Evolutionary conservation across 768 basidiomycete species (phyloP).

Genomic region (Tricholoma matsutake): DNA sequence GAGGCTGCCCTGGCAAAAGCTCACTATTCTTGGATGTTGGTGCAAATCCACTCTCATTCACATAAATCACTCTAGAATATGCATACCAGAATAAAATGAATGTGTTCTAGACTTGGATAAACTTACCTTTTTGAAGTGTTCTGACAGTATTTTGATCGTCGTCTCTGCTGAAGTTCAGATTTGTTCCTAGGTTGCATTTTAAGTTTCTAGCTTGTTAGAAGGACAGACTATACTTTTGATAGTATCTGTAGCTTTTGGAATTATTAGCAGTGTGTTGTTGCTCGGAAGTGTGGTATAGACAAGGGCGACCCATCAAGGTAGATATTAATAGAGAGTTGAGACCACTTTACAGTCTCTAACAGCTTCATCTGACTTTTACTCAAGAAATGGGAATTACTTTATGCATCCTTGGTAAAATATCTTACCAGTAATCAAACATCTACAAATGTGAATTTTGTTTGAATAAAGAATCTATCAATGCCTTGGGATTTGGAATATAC

Average conservation of each 20-base stretch:
- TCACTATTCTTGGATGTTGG: not conserved
- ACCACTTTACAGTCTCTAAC: not conserved
- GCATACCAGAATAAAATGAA: not conserved
- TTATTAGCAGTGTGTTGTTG: slow-evolving; percentile 15
- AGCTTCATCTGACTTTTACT: slow-evolving; percentile 16
- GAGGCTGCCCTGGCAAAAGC: not conserved
- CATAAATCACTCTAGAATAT: not conserved
- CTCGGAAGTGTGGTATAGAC: slow-evolving; percentile 14
- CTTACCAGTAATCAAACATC: not conserved
- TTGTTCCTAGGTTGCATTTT: not conserved
- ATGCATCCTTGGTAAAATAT: not conserved
- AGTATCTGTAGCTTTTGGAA: slow-evolving; percentile 15
- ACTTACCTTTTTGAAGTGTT: not conserved
- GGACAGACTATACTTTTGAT: slow-evolving; percentile 12
- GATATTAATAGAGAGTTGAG: not conserved
- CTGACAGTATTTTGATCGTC: not conserved
- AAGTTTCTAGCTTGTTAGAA: not conserved
- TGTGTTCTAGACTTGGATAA: not conserved
- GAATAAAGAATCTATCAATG: not conserved
- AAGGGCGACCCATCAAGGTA: slow-evolving; percentile 13
- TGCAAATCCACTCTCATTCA: not conserved
- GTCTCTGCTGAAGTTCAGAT: not conserved
- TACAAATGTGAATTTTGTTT: not conserved
- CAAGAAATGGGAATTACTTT: slow-evolving; percentile 3
- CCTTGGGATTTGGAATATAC: not conserved